These are phyloP conservation scores for Botrytis aclada DNA, from an alignment of 2,329 filamentous ascomycete species.

Conservation along the genomic window DNA sequence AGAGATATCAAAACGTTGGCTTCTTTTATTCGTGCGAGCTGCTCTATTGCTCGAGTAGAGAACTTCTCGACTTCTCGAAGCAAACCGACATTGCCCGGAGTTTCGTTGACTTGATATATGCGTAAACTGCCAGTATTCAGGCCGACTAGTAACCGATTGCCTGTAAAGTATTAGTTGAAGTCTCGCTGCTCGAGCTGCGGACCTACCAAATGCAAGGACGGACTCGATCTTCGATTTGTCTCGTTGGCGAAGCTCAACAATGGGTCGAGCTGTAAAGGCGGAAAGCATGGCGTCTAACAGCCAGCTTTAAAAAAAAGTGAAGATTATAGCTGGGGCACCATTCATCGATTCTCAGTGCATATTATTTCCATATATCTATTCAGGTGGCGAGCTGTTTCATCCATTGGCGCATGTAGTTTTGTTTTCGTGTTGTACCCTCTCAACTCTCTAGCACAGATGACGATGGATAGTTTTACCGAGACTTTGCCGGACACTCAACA, in stretches of 20 bases:
- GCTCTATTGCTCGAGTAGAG: conserved; percentile 83
- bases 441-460: conserved; percentile 9
- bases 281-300: conserved; percentile 71
- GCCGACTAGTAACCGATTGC: conserved; percentile 87
- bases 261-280: conserved; percentile 92
- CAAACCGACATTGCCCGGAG: conserved; percentile 64
- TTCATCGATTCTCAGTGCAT: conserved; percentile 13
- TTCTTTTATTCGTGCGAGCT: conserved; percentile 94
- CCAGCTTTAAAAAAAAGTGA: conserved; percentile 29
- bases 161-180: conserved; percentile 42
- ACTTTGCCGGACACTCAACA: not conserved
- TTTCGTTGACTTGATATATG: conserved; percentile 86
- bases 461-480: conserved; percentile 17
- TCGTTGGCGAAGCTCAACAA: conserved; percentile 92
- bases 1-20: conserved; percentile 87
- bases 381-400: conserved; percentile 1
- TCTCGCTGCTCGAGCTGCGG: not conserved
- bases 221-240: conserved; percentile 98
- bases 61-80: conserved; percentile 93
- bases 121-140: conserved; percentile 85
- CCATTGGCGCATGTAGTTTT: conserved; percentile 27
- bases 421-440: conserved; percentile 17
- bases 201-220: conserved; percentile 79
- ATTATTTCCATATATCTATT: conserved; percentile 5
- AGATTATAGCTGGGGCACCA: not conserved